These are phyloP conservation scores for Geotrichum citri-aurantii DNA, from an alignment of 1,139 yeast species.

Conservation along the genomic window DNA sequence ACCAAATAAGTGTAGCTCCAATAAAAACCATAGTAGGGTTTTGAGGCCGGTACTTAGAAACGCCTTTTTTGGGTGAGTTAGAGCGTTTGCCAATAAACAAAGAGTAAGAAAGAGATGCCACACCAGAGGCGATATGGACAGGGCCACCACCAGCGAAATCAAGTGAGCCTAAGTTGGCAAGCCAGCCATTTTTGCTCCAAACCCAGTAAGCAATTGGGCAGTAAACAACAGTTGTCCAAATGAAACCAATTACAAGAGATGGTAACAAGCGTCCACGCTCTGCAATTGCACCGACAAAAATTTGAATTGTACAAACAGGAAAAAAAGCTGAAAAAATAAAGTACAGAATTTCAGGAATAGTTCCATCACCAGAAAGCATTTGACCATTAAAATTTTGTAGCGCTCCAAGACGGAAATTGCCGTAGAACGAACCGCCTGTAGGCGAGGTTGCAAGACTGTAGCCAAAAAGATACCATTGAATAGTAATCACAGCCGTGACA, in stretches of 20 bases:
- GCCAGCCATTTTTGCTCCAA: slow-evolving; percentile 94
- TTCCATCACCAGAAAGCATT: slow-evolving; percentile 44
- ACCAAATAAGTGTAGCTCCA: slow-evolving; percentile 67
- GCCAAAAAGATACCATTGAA: slow-evolving; percentile 98
- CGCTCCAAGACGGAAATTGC: slow-evolving; percentile 77
- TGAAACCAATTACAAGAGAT: slow-evolving; percentile 69
- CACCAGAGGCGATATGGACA: slow-evolving; percentile 87
- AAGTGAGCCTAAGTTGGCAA: slow-evolving; percentile 75
- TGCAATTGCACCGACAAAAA: slow-evolving; percentile 87
- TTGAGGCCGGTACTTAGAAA: slow-evolving; percentile 90
- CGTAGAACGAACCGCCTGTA: slow-evolving; percentile 72
- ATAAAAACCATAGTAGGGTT: slow-evolving; percentile 79
- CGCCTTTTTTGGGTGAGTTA: slow-evolving; percentile 42
- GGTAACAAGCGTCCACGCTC: slow-evolving; percentile 91
- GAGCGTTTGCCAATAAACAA: slow-evolving; percentile 77
- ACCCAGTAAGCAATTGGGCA: slow-evolving; percentile 93
- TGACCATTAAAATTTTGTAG: slow-evolving; percentile 58
- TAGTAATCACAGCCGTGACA: slow-evolving; percentile 69
- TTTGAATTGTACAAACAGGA: slow-evolving; percentile 81
- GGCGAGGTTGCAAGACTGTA: slow-evolving; percentile 80
- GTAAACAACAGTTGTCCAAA: slow-evolving; percentile 91
- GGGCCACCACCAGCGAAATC: slow-evolving; percentile 99
- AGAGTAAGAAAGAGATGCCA: slow-evolving; percentile 81
- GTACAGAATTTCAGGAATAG: slow-evolving; percentile 77
- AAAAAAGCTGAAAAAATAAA: slow-evolving; percentile 89